These are phyloP conservation scores for Meripilus lineatus DNA, from an alignment of 1,284 basidiomycete genomes.

Conservation along the genomic window DNA sequence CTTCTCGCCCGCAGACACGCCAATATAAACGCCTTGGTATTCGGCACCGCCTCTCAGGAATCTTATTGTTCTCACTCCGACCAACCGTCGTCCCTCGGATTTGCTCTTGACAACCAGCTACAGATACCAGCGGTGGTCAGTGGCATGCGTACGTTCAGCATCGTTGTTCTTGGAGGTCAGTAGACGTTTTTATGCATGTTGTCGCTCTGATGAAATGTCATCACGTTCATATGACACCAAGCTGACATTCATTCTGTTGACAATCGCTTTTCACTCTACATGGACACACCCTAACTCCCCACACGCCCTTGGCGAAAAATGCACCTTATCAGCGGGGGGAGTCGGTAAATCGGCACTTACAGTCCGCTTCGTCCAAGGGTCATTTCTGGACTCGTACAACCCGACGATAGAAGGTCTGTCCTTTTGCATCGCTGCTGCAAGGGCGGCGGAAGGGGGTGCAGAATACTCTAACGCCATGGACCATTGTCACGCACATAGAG, in stretches of 20 bases:
- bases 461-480: too few relatives aligned
- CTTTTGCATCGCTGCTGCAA: too few relatives aligned
- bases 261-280: too few relatives aligned
- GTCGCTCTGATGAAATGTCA: too few relatives aligned
- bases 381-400: constrained; percentile 75
- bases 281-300: constrained; percentile 7
- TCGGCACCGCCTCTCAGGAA: constrained; percentile 2
- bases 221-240: constrained; percentile 5
- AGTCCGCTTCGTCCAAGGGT: constrained; percentile 70
- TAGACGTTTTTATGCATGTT: constrained; percentile 6
- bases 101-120: too few relatives aligned
- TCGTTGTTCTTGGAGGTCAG: constrained; percentile 75
- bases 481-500: too few relatives aligned
- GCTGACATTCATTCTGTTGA: not conserved
- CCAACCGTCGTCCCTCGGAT: too few relatives aligned
- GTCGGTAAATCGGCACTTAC: constrained; percentile 78
- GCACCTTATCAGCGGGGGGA: constrained; percentile 54
- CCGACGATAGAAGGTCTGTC: constrained; percentile 75
- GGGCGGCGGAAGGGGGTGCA: too few relatives aligned
- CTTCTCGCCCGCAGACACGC: too few relatives aligned
- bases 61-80: too few relatives aligned
- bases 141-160: constrained; percentile 61
- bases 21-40: not conserved
- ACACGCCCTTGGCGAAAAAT: not conserved
- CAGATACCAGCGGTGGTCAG: constrained; percentile 6